phyloP scores from a whole-genome alignment of 1,139 yeast genomes.

The Nakaseomyces uthaithaninus region DNA sequence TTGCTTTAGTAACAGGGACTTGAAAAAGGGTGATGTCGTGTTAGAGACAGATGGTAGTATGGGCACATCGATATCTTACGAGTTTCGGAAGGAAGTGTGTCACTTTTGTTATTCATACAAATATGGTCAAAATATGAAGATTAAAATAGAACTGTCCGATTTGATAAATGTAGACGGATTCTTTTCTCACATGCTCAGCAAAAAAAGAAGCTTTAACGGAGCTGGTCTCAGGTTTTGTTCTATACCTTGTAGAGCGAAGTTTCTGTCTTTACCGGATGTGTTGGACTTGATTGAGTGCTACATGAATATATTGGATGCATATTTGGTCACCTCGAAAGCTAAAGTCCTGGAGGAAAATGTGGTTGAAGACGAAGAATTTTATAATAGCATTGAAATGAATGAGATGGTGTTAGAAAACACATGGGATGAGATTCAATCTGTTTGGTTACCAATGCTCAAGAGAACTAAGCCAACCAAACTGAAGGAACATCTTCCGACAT shows the following conservation, averaged over 20 bases:
- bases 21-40: constrained; percentile 39
- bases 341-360: background rate
- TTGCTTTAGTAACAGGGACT: constrained; percentile 42
- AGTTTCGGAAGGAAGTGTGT: constrained; percentile 62
- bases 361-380: constrained; percentile 14
- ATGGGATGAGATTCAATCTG: constrained; percentile 25
- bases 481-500: constrained; percentile 22
- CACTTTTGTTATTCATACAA: constrained; percentile 46
- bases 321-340: no score
- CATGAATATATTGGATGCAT: constrained; percentile 31
- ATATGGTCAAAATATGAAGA: constrained; percentile 43
- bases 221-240: constrained; percentile 53
- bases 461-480: constrained; percentile 25
- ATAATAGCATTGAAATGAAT: constrained; percentile 11
- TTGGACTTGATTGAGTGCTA: constrained; percentile 25
- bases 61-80: constrained; percentile 43
- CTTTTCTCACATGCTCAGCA: background rate
- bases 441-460: constrained; percentile 36
- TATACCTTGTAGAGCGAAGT: constrained; percentile 37
- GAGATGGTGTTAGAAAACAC: constrained; percentile 16
- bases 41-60: constrained; percentile 38
- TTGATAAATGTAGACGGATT: background rate
- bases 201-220: constrained; percentile 26
- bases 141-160: constrained; percentile 13
- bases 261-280: constrained; percentile 30